phyloP scores from a whole-genome alignment of 306 rosid genomes.

The Rosa rugosa region DNA sequence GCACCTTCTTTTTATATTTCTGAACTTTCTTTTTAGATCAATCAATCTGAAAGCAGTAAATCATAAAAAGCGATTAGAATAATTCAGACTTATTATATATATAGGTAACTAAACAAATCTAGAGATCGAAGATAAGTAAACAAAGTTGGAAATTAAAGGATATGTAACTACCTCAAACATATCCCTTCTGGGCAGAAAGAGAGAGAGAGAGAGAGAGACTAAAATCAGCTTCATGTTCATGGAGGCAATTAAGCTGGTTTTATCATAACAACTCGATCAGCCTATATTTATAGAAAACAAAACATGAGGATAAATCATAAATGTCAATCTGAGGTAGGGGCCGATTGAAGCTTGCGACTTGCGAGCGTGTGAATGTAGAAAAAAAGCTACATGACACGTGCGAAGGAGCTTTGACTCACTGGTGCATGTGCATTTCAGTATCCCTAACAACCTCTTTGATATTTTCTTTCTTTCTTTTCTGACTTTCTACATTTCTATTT shows the following conservation, averaged over 20 bases:
- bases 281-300: conserved; percentile 4
- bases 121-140: not conserved
- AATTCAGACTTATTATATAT: not conserved
- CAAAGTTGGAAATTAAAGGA: not conserved
- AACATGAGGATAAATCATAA: not conserved
- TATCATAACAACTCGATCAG: not conserved
- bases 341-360: not conserved
- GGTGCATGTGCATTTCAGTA: conserved; percentile 21
- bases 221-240: not conserved
- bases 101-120: not conserved
- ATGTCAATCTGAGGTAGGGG: not conserved
- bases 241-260: not conserved
- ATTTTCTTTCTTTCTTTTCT: not conserved
- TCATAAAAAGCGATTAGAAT: not conserved
- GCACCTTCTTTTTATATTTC: not conserved
- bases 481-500: not conserved
- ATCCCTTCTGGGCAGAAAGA: not conserved
- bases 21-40: not conserved
- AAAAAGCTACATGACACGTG: not conserved
- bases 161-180: not conserved
- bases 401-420: conserved; percentile 28
- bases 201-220: not conserved
- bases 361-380: not conserved
- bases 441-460: conserved; percentile 16
- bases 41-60: not conserved